Percentiles rank a stretch among this genome's conserved stretches.
Conservation (phyloP, 2,329 filamentous ascomycete genomes). For the Exophiala aquamarina region DNA sequence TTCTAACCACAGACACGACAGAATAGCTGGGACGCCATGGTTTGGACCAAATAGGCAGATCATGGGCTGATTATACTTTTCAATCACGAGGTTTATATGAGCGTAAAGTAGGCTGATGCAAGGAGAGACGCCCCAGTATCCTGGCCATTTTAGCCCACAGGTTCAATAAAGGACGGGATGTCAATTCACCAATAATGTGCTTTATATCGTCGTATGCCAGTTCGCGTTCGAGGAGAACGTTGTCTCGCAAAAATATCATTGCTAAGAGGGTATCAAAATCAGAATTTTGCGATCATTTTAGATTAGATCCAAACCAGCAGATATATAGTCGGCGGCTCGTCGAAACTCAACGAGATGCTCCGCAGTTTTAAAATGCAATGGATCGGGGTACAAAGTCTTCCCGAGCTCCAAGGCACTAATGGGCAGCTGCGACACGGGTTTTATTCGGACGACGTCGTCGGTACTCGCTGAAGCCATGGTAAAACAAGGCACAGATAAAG, state of each 20-base stretch:
- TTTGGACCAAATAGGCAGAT: too few relatives aligned
- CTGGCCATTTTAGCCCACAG: conserved; percentile 50
- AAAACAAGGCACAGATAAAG: too few relatives aligned
- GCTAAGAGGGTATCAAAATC: conserved; percentile 40
- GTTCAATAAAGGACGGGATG: too few relatives aligned
- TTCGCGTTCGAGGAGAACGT: conserved; percentile 55
- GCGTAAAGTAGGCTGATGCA: conserved; percentile 66
- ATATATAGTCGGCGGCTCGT: conserved; percentile 14
- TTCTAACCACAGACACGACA: conserved; percentile 66
- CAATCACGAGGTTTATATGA: conserved; percentile 65
- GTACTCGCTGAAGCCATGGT: too few relatives aligned
- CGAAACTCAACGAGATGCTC: conserved; percentile 6
- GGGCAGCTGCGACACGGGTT: too few relatives aligned
- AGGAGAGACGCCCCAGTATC: conserved; percentile 68
- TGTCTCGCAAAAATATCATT: conserved; percentile 66
- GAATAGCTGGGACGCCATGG: too few relatives aligned
- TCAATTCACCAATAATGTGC: conserved; percentile 39
- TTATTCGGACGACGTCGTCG: too few relatives aligned
- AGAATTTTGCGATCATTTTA: conserved; percentile 15
- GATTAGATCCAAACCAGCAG: conserved; percentile 2
- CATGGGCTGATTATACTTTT: too few relatives aligned
- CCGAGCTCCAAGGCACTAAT: too few relatives aligned
- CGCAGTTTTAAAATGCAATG: conserved; percentile 9
- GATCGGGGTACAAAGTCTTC: conserved; percentile 10
- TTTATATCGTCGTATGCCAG: conserved; percentile 60